Conservation (phyloP, 768 basidiomycete genomes). For the Rhodocollybia butyracea region DNA sequence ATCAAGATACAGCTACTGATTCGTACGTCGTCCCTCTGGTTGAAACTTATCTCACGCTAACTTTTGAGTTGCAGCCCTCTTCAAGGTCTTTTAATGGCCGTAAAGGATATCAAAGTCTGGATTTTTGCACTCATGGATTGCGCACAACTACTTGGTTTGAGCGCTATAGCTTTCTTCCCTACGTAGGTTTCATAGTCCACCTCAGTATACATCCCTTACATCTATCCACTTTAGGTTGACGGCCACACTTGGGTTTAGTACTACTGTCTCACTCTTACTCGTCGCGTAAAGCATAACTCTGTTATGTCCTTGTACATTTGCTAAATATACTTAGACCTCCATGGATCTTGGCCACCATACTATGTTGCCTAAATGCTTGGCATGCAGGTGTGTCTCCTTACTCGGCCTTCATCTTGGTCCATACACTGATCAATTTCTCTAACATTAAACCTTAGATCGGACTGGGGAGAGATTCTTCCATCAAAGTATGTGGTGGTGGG, state of each 20-base stretch:
- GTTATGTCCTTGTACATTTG: neutral
- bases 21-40: constrained; percentile 40
- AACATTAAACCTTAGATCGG: constrained; percentile 25
- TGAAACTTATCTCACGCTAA: neutral
- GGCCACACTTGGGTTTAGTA: constrained; percentile 3
- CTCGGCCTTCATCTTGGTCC: too few relatives aligned
- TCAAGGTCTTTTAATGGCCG: constrained; percentile 53
- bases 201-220: neutral
- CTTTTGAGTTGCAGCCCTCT: constrained; percentile 34
- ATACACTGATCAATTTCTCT: neutral
- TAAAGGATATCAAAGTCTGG: constrained; percentile 50
- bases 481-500: constrained; percentile 36
- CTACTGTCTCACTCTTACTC: constrained; percentile 6
- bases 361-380: constrained; percentile 7
- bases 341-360: constrained; percentile 7
- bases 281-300: constrained; percentile 2
- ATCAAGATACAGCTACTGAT: constrained; percentile 52
- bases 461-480: constrained; percentile 49
- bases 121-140: constrained; percentile 54
- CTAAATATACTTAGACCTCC: constrained; percentile 4
- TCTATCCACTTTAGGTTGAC: neutral
- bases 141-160: constrained; percentile 50
- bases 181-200: constrained; percentile 27
- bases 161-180: constrained; percentile 61
- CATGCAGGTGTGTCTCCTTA: constrained; percentile 5